A percentile compares a stretch with the other conserved stretches of the same genome.
These are phyloP conservation scores for Lindgomyces ingoldianus DNA, from an alignment of 495 filamentous ascomycete species.

Conservation along the genomic window DNA sequence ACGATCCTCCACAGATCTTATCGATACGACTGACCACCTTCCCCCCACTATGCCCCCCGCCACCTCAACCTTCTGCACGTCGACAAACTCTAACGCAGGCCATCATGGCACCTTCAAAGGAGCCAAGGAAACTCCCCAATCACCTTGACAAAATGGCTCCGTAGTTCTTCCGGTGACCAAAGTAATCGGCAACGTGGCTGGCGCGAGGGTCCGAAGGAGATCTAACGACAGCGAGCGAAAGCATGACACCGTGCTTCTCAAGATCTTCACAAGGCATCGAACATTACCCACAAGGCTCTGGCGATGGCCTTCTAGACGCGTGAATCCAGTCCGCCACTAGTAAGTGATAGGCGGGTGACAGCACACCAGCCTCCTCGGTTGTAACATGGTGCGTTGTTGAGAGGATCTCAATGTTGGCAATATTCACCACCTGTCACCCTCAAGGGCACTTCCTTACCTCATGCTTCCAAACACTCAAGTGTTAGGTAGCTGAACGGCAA, in stretches of 20 bases:
- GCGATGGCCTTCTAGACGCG: constrained; percentile 22
- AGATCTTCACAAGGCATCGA: neutral
- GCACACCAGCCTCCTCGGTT: constrained; percentile 23
- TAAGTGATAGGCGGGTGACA: constrained; percentile 20
- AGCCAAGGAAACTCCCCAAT: constrained; percentile 21
- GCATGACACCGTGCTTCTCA: constrained; percentile 2
- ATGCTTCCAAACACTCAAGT: neutral
- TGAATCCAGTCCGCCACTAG: constrained; percentile 1
- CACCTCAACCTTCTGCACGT: constrained; percentile 15
- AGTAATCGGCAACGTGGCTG: constrained; percentile 26
- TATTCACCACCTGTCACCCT: constrained; percentile 7
- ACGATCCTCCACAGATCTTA: constrained; percentile 31
- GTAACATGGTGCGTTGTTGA: constrained; percentile 13
- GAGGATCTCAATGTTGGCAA: constrained; percentile 8
- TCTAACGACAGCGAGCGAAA: neutral
- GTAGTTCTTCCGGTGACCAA: constrained; percentile 15
- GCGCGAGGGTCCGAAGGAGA: constrained; percentile 12
- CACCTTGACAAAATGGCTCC: neutral
- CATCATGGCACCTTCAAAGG: neutral
- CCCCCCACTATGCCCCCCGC: constrained; percentile 13
- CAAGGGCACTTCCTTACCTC: constrained; percentile 15
- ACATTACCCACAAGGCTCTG: constrained; percentile 12
- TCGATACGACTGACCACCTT: constrained; percentile 13
- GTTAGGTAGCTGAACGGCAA: constrained; percentile 15
- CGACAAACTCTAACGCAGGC: constrained; percentile 25